A percentile compares a stretch with the other conserved stretches of the same genome.
These are phyloP conservation scores for Populus pruinosa DNA, from an alignment of 345 rosid species.

Conservation along the genomic window DNA sequence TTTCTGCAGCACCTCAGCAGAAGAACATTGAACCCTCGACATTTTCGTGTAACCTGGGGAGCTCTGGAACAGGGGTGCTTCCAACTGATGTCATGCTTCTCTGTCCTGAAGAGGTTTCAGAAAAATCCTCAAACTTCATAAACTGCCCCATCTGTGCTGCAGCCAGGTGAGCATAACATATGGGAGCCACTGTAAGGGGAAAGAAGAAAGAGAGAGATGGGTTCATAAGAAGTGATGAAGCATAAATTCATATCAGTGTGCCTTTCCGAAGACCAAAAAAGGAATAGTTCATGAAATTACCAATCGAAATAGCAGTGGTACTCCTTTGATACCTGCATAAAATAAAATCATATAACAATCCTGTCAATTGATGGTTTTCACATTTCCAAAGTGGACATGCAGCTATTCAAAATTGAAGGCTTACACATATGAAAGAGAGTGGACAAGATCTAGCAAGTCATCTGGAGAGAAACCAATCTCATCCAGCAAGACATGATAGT, in stretches of 20 bases:
- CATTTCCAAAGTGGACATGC: background rate
- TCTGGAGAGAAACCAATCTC: constrained; percentile 82
- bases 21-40: constrained; percentile 75
- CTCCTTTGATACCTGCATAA: constrained; percentile 77
- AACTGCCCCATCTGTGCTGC: constrained; percentile 75
- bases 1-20: constrained; percentile 47
- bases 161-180: constrained; percentile 86
- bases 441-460: constrained; percentile 62
- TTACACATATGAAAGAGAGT: constrained; percentile 82
- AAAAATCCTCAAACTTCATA: constrained; percentile 57
- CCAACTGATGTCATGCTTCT: constrained; percentile 29
- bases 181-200: constrained; percentile 68
- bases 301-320: constrained; percentile 73
- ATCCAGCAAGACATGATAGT: constrained; percentile 75
- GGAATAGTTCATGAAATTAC: constrained; percentile 29
- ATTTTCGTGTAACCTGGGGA: constrained; percentile 55
- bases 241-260: background rate
- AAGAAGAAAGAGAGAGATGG: background rate
- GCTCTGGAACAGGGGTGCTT: constrained; percentile 43
- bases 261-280: background rate
- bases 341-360: background rate
- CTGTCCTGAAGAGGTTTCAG: constrained; percentile 48
- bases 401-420: constrained; percentile 19
- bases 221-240: background rate
- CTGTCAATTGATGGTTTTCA: background rate